Evolutionary conservation across 129 eudicot species (phyloP), one percentile per base, ranked within the genome.

Genomic region (Mikania micrantha): DNA sequence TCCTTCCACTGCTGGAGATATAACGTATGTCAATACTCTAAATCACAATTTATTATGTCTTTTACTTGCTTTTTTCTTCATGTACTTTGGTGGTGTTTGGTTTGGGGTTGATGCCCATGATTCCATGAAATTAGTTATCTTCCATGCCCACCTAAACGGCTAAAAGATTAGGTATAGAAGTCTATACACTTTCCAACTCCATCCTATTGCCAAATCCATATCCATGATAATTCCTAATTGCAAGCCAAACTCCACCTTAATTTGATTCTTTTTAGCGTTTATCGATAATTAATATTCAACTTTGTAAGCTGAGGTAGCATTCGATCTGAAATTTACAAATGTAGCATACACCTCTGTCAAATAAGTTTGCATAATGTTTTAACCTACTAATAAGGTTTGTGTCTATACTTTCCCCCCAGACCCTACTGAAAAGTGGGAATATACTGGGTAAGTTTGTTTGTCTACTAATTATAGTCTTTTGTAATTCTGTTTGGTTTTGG

Each of bases 1-100:
- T 69, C 98, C 98, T 80, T 92, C 98, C 29, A 80, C 98, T 20
- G 96, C 98, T 17, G 96, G 98, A 58, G 98, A 92, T 75, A 84
- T 92, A 20, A 88, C 95, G 98, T 92, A 82, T 85, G 90, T 38
- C 53, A 60, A 44, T 15, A 44, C 50, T 15, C 50, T 44, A 27
- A 50, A 41, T 17, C 42, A 66, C 40, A 20, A 27, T 15, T 56
- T 75, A 44, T 42, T 29, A 13, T 68, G 50, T 44, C 20, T 62
- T 15, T 58, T 15, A 42, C 40, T 13, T 32, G 22, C 5, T 17
- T 65, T 42, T 40, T 17, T 29, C 13, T 20, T 13, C 52, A 13
- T 63, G 68, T 63, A 22, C 9, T 16, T 45, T 39, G 44, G 44
- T 39, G 44, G 44, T 39, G 44, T 39, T 39, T 9, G 15, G 10